Percentiles rank a stretch among this genome's conserved stretches.
Evolutionary conservation across 441 rosid genomes (phyloP).

Genomic region (Gossypium aridum): DNA sequence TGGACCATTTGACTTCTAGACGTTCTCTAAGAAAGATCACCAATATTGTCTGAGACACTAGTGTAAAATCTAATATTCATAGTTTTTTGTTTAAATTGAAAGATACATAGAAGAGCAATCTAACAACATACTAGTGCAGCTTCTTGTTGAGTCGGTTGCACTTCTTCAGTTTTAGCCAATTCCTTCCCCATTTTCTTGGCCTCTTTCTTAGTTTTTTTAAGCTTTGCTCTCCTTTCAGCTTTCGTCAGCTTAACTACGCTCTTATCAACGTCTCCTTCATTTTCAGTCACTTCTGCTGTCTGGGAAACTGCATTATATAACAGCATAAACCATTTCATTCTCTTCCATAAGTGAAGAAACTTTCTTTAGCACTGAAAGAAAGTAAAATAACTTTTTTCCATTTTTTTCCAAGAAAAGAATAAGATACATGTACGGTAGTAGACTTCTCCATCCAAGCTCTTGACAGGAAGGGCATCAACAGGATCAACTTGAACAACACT

Average conservation of each 20-base stretch:
- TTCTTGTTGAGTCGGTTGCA: constrained; percentile 55
- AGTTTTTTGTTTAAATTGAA: neutral
- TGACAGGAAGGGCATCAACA: constrained; percentile 80
- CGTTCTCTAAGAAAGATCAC: neutral
- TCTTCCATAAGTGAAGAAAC: neutral
- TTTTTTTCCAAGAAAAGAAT: neutral
- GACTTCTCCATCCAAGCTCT: constrained; percentile 69
- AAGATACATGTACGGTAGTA: constrained; percentile 48
- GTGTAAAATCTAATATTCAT: neutral
- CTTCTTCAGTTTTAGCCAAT: constrained; percentile 26
- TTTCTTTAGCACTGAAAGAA: neutral
- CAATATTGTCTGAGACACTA: neutral
- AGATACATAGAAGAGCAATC: neutral
- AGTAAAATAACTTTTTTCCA: neutral
- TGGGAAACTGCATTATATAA: constrained; percentile 28
- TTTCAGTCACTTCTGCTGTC: constrained; percentile 22
- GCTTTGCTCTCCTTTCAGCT: constrained; percentile 74
- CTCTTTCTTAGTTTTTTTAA: constrained; percentile 68
- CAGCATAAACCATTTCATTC: constrained; percentile 8
- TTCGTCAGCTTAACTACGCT: constrained; percentile 43
- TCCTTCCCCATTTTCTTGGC: constrained; percentile 64
- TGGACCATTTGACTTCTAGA: neutral
- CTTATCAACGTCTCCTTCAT: constrained; percentile 26
- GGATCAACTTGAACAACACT: constrained; percentile 41
- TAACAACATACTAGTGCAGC: constrained; percentile 55